These are phyloP conservation scores for Juncus inflexus DNA, from an alignment of 176 grass and related monocot genomes.

Conservation along the genomic window DNA sequence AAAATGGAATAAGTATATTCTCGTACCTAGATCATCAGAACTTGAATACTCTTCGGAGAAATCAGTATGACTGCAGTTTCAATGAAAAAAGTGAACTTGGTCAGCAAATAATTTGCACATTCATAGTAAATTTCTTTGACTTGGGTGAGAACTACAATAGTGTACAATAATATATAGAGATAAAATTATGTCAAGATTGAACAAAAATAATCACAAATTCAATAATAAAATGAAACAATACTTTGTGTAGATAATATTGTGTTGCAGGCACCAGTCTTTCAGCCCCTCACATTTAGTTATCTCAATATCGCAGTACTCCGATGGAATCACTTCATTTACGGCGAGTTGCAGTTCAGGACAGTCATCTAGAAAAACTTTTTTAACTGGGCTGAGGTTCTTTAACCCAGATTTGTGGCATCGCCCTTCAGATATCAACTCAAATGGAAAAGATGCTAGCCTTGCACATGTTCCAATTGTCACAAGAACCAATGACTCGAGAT, in stretches of 20 bases:
- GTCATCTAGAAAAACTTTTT: not conserved
- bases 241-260: constrained; percentile 2
- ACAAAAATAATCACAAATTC: too few species aligned
- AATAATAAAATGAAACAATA: too few species aligned
- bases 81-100: too few species aligned
- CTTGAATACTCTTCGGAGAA: too few species aligned
- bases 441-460: not conserved
- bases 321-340: not conserved
- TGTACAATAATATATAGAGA: too few species aligned
- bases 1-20: too few species aligned
- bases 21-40: too few species aligned
- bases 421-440: not conserved
- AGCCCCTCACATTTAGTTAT: not conserved
- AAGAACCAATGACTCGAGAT: not conserved
- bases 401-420: not conserved
- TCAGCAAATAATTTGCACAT: too few species aligned
- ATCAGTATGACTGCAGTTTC: too few species aligned
- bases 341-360: not conserved
- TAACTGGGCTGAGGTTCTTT: not conserved
- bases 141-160: too few species aligned
- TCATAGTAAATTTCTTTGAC: too few species aligned
- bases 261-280: constrained; percentile 7
- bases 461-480: not conserved
- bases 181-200: too few species aligned
- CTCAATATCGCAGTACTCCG: not conserved